Evolutionary conservation across 805 yeast species (phyloP).

Genomic region (Cyberlindnera xylosilytica): DNA sequence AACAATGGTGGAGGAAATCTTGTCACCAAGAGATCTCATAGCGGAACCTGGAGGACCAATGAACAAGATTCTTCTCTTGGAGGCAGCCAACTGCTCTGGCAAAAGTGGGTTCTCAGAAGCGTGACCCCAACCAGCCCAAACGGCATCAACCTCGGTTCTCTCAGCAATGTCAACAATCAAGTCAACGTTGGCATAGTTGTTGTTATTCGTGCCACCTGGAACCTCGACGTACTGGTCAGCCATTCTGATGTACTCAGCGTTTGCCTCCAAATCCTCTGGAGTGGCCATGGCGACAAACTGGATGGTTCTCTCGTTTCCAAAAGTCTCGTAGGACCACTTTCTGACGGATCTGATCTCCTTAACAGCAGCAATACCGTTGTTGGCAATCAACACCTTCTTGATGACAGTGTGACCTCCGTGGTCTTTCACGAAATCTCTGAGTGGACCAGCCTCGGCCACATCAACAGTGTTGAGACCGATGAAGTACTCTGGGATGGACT

Average conservation of each 20-base stretch:
- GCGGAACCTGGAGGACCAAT: constrained; percentile 99
- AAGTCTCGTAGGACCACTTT: constrained; percentile 99
- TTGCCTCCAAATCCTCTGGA: constrained; percentile 96
- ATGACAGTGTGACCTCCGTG: constrained; percentile 96
- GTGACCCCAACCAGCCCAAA: constrained; percentile 99
- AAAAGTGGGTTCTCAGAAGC: constrained; percentile 97
- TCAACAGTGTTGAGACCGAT: constrained; percentile 77
- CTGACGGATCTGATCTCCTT: constrained; percentile 96
- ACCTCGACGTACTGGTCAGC: constrained; percentile 98
- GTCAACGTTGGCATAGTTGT: constrained; percentile 97
- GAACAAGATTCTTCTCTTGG: constrained; percentile 84
- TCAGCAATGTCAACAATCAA: constrained; percentile 96
- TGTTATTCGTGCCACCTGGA: constrained; percentile 99
- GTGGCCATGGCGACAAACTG: constrained; percentile 98
- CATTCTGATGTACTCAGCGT: constrained; percentile 97
- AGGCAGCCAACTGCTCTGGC: constrained; percentile 93
- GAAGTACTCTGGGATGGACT: constrained; percentile 65
- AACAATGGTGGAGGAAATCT: constrained; percentile 94
- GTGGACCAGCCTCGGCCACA: constrained; percentile 69
- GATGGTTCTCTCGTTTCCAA: constrained; percentile 91
- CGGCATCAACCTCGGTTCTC: constrained; percentile 94
- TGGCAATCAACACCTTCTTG: constrained; percentile 84
- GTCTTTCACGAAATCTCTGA: constrained; percentile 79
- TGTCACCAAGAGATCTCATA: constrained; percentile 99
- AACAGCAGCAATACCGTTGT: constrained; percentile 99